These are phyloP conservation scores for Chlorella vulgaris DNA, from an alignment of 139 green algal species.

Conservation along the genomic window DNA sequence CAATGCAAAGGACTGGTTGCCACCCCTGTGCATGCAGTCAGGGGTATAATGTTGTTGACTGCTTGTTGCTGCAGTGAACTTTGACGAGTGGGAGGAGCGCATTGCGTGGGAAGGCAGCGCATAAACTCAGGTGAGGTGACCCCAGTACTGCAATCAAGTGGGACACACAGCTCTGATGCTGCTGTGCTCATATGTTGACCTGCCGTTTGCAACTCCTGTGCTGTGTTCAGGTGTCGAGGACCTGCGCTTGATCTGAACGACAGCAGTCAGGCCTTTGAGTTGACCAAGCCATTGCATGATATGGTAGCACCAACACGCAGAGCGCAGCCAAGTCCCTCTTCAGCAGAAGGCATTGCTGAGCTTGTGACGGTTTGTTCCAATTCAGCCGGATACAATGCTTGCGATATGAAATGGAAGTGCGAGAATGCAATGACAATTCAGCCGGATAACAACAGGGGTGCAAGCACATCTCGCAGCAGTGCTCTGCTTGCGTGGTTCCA, in stretches of 20 bases:
- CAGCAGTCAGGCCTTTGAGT: slow-evolving; percentile 34
- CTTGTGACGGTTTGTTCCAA: too few relatives aligned
- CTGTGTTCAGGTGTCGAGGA: not conserved
- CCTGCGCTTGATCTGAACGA: slow-evolving; percentile 42
- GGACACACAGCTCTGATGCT: not conserved
- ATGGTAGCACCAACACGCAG: not conserved
- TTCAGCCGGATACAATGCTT: too few relatives aligned
- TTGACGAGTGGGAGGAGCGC: slow-evolving; percentile 16
- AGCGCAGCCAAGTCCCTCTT: not conserved
- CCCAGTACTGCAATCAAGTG: too few relatives aligned
- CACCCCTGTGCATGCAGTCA: too few relatives aligned
- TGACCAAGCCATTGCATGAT: not conserved
- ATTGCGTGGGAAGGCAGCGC: slow-evolving; percentile 20
- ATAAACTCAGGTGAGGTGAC: not conserved
- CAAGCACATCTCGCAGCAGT: not conserved
- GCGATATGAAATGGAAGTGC: too few relatives aligned
- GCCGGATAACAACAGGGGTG: too few relatives aligned
- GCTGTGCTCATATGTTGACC: not conserved
- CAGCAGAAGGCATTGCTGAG: not conserved
- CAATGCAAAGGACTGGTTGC: too few relatives aligned
- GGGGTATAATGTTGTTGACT: too few relatives aligned
- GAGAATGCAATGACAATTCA: too few relatives aligned
- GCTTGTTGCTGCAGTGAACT: slow-evolving; percentile 5
- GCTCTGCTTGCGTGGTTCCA: not conserved
- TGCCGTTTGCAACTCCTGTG: not conserved